phyloP scores from a whole-genome alignment of 345 rosid species.

The Kandelia obovata region DNA sequence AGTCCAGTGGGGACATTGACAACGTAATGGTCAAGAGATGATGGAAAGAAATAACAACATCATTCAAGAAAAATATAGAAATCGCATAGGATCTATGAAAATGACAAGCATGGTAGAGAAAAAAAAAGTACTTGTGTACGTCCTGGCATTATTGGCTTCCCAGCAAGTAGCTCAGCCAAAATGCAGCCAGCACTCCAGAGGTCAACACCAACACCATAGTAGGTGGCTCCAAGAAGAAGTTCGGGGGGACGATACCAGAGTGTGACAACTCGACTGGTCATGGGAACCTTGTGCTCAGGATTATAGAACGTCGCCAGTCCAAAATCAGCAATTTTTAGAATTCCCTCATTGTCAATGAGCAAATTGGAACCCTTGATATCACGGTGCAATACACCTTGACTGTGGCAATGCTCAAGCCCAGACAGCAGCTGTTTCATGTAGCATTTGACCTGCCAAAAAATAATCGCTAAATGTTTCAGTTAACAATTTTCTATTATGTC shows the following conservation, averaged over 20 bases:
- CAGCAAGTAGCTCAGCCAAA: slow-evolving; percentile 80
- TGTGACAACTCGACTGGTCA: slow-evolving; percentile 92
- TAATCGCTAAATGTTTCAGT: slow-evolving; percentile 5
- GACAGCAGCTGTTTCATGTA: slow-evolving; percentile 77
- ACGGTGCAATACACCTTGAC: slow-evolving; percentile 72
- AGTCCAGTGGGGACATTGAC: not conserved
- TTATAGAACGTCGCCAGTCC: slow-evolving; percentile 82
- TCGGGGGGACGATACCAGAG: slow-evolving; percentile 98
- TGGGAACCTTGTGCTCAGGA: slow-evolving; percentile 51
- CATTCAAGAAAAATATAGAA: slow-evolving; percentile 9
- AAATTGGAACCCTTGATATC: slow-evolving; percentile 90
- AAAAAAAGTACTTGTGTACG: slow-evolving; percentile 64
- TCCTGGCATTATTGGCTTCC: slow-evolving; percentile 89
- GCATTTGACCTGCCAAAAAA: slow-evolving; percentile 61
- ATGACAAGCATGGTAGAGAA: not conserved
- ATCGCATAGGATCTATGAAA: not conserved
- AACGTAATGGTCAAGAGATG: not conserved
- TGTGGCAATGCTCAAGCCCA: slow-evolving; percentile 90
- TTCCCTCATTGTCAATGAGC: slow-evolving; percentile 72
- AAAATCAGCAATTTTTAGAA: slow-evolving; percentile 83
- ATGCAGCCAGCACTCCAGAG: slow-evolving; percentile 99
- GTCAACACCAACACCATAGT: slow-evolving; percentile 70
- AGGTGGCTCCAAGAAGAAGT: slow-evolving; percentile 86
- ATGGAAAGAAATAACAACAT: not conserved
- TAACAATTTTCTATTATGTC: not conserved